Conservation (phyloP, 768 basidiomycete species). For the Calvatia gigantea region DNA sequence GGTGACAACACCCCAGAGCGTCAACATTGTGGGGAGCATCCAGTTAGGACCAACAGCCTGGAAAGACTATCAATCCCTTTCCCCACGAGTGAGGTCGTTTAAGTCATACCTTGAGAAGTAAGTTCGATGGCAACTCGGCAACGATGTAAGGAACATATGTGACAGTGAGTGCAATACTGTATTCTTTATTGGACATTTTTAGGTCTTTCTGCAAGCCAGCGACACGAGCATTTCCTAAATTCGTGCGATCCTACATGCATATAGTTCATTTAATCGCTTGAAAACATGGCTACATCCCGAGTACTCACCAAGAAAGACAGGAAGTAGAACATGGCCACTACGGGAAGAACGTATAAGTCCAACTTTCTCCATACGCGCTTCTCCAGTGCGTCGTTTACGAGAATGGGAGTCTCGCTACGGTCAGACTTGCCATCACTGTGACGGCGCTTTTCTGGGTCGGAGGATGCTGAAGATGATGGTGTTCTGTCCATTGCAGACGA, state of each 20-base stretch:
- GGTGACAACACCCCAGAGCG: slow-evolving; percentile 66
- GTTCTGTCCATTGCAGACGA: slow-evolving; percentile 22
- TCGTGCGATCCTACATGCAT: slow-evolving; percentile 41
- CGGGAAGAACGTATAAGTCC: slow-evolving; percentile 43
- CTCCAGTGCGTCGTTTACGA: slow-evolving; percentile 32
- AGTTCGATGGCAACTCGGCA: slow-evolving; percentile 60
- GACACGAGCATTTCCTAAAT: slow-evolving; percentile 58
- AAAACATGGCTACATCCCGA: neutral
- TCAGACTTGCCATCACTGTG: slow-evolving; percentile 21
- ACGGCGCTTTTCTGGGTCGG: slow-evolving; percentile 29
- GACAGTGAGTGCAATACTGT: slow-evolving; percentile 46
- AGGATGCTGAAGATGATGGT: slow-evolving; percentile 17
- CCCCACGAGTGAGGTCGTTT: neutral
- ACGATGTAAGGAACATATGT: slow-evolving; percentile 53
- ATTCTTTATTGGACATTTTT: slow-evolving; percentile 43
- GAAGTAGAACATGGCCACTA: slow-evolving; percentile 47
- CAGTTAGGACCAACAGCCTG: slow-evolving; percentile 54
- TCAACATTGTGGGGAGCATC: slow-evolving; percentile 57
- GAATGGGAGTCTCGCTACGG: slow-evolving; percentile 15
- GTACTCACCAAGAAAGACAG: slow-evolving; percentile 48
- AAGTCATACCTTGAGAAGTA: slow-evolving; percentile 45
- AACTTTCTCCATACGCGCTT: slow-evolving; percentile 45
- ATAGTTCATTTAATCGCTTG: neutral
- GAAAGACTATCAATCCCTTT: neutral
- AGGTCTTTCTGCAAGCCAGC: slow-evolving; percentile 57